Percentiles rank a stretch among this genome's conserved stretches.
phyloP scores from a whole-genome alignment of 345 rosid species.

The Trapa incisa region DNA sequence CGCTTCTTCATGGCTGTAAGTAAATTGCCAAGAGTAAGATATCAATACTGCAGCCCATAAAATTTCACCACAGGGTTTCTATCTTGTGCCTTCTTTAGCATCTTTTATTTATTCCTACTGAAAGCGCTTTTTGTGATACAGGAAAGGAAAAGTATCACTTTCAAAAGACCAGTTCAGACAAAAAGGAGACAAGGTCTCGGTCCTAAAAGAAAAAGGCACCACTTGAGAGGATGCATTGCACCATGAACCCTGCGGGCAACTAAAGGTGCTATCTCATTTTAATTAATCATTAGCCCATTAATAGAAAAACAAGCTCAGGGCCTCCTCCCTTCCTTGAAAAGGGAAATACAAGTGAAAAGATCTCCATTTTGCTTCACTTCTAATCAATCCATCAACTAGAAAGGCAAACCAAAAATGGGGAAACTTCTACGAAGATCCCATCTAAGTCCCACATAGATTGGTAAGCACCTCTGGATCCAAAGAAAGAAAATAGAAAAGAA shows the following conservation, averaged over 20 bases:
- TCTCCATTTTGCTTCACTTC: conserved; percentile 13
- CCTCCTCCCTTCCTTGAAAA: too few species aligned
- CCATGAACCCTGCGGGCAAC: conserved; percentile 15
- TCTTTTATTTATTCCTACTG: conserved; percentile 3
- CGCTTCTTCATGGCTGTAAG: conserved; percentile 73
- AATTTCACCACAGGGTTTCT: neutral
- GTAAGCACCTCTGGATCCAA: neutral
- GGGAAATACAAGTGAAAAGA: neutral
- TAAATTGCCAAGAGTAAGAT: conserved; percentile 17
- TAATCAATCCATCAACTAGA: conserved; percentile 8
- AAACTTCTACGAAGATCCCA: neutral
- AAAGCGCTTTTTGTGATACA: conserved; percentile 1
- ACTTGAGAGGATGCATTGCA: conserved; percentile 14
- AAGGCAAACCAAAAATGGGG: neutral
- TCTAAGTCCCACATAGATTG: neutral
- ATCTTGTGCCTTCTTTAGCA: neutral
- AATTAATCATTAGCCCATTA: neutral
- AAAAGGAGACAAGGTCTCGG: conserved; percentile 8
- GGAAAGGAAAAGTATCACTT: conserved; percentile 7
- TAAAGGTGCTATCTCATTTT: conserved; percentile 9
- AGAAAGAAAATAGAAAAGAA: neutral
- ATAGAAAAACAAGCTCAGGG: conserved; percentile 11
- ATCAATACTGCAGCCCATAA: conserved; percentile 5
- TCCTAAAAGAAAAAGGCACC: neutral
- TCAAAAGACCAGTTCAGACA: conserved; percentile 3